Conservation (phyloP, 768 basidiomycete species). For the Pisolithus marmoratus region DNA sequence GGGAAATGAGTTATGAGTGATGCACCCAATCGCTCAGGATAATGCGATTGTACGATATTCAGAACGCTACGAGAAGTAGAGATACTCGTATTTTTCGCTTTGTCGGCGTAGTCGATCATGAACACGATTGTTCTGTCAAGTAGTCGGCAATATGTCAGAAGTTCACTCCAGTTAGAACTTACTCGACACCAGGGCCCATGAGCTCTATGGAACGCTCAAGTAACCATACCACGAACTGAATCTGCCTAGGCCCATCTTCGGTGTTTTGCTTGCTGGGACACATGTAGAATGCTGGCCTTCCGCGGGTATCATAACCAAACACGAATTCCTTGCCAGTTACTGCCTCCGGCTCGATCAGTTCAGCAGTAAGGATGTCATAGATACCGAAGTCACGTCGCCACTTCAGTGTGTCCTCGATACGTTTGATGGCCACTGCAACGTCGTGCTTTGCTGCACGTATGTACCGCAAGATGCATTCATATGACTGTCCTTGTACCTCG, state of each 20-base stretch:
- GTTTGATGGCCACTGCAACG: constrained; percentile 46
- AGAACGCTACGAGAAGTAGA: constrained; percentile 37
- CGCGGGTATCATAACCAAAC: constrained; percentile 66
- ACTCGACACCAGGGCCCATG: constrained; percentile 82
- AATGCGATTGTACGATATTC: constrained; percentile 72
- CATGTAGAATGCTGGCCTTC: constrained; percentile 69
- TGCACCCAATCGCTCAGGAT: constrained; percentile 78
- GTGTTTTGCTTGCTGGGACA: constrained; percentile 73
- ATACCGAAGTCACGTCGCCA: constrained; percentile 82
- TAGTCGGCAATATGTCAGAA: background rate
- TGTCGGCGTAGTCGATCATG: constrained; percentile 75
- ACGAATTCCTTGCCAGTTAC: constrained; percentile 78
- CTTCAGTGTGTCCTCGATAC: constrained; percentile 65
- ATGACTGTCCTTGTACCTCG: constrained; percentile 30
- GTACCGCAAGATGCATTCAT: constrained; percentile 73
- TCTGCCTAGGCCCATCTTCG: constrained; percentile 56
- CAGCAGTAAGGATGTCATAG: constrained; percentile 54
- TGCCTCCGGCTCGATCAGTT: constrained; percentile 70
- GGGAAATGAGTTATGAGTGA: constrained; percentile 79
- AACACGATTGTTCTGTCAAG: constrained; percentile 53
- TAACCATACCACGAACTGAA: constrained; percentile 71
- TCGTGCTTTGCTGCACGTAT: constrained; percentile 78
- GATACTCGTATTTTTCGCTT: constrained; percentile 52
- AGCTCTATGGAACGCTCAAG: constrained; percentile 73
- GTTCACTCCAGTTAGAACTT: background rate